These are phyloP conservation scores for Fusarium denticulatum DNA, from an alignment of 2,329 filamentous ascomycete species.

Conservation along the genomic window DNA sequence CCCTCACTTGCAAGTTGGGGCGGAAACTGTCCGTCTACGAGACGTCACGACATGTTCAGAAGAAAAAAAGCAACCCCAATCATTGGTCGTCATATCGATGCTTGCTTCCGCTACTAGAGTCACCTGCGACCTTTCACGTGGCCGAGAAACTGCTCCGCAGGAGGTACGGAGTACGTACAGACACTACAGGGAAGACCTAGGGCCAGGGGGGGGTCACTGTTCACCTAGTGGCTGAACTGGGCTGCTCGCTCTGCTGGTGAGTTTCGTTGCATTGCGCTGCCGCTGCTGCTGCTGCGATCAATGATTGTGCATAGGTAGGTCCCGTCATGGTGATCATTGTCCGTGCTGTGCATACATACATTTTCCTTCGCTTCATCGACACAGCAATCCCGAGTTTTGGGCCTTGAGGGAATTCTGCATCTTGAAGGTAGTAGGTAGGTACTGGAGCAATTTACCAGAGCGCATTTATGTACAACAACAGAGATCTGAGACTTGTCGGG, in stretches of 20 bases:
- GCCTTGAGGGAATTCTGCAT: background rate
- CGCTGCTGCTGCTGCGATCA: background rate
- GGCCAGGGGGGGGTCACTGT: background rate
- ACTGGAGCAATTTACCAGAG: background rate
- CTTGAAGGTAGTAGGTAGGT: background rate
- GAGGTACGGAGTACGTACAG: background rate
- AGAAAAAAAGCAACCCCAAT: slow-evolving; percentile 13
- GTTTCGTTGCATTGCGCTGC: background rate
- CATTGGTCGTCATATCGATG: background rate
- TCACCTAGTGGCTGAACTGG: background rate
- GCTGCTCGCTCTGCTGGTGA: background rate
- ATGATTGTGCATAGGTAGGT: slow-evolving; percentile 12
- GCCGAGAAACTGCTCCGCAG: slow-evolving; percentile 10
- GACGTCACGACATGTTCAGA: background rate
- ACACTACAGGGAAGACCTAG: background rate
- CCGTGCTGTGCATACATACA: slow-evolving; percentile 14
- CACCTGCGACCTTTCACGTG: slow-evolving; percentile 35
- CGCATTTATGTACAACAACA: background rate
- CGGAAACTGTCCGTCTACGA: slow-evolving; percentile 1
- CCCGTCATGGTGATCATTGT: slow-evolving; percentile 31
- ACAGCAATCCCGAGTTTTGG: background rate
- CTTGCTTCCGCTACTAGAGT: slow-evolving; percentile 12
- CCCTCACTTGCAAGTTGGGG: background rate
- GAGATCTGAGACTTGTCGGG: slow-evolving; percentile 10
- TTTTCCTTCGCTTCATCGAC: slow-evolving; percentile 4